These are phyloP conservation scores for Rhexocercosporidium sp. DNA, from an alignment of 2,329 filamentous ascomycete species.

Conservation along the genomic window DNA sequence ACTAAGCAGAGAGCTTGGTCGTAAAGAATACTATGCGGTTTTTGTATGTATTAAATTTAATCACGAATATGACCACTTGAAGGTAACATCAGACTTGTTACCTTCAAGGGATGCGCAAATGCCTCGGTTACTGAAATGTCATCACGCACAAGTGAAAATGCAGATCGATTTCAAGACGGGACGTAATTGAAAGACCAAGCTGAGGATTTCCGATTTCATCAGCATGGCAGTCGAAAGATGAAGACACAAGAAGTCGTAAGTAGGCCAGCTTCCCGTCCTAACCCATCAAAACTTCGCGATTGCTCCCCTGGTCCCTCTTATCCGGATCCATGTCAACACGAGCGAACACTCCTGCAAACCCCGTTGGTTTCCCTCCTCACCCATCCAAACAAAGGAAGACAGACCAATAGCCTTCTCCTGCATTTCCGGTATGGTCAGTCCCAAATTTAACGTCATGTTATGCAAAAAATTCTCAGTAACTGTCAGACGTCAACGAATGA, in stretches of 20 bases:
- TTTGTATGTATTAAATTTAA: neutral
- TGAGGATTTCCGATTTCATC: no score
- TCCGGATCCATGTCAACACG: conserved; percentile 59
- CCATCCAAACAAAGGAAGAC: conserved; percentile 42
- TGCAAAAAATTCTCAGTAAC: conserved; percentile 63
- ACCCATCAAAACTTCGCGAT: neutral
- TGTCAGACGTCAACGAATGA: conserved; percentile 69
- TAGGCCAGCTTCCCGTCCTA: no score
- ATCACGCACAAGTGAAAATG: no score
- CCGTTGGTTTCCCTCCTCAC: neutral
- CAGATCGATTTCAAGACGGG: no score
- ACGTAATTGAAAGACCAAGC: no score
- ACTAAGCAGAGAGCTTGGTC: neutral
- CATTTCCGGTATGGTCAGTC: conserved; percentile 47
- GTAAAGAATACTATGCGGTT: neutral
- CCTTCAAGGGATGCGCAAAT: no score
- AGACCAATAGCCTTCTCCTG: conserved; percentile 57
- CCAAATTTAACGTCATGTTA: conserved; percentile 63
- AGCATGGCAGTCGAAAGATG: no score
- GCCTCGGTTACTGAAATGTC: no score
- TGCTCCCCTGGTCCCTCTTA: conserved; percentile 52
- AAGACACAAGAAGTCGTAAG: no score
- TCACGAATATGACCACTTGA: neutral
- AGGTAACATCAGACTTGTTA: neutral
- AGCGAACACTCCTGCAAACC: conserved; percentile 55